Percentiles rank a stretch among this genome's conserved stretches.
These are phyloP conservation scores for Fusarium napiforme DNA, from an alignment of 2,329 filamentous ascomycete genomes.

Conservation along the genomic window DNA sequence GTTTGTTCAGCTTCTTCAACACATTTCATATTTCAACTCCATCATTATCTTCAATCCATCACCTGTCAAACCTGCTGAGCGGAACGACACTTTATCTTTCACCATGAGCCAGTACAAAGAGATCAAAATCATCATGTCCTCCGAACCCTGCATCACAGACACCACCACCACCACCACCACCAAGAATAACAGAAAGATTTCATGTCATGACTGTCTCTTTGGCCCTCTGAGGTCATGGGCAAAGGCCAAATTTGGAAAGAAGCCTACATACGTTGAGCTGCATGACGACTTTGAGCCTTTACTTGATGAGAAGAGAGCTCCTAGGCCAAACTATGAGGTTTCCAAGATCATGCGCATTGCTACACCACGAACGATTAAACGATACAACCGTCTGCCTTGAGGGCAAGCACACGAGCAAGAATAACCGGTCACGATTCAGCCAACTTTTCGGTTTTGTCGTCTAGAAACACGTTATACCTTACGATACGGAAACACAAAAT, in stretches of 20 bases:
- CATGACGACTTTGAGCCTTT: slow-evolving; percentile 41
- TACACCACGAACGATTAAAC: slow-evolving; percentile 53
- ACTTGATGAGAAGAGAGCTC: slow-evolving; percentile 19
- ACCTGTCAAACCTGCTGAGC: slow-evolving; percentile 8
- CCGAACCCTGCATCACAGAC: neutral
- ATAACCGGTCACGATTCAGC: neutral
- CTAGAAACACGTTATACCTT: neutral
- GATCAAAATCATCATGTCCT: slow-evolving; percentile 34
- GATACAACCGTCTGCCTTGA: slow-evolving; percentile 46
- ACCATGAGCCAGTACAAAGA: slow-evolving; percentile 25
- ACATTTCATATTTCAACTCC: neutral
- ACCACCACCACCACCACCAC: neutral
- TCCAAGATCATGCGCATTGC: slow-evolving; percentile 56
- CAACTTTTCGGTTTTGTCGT: too few species aligned
- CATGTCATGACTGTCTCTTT: slow-evolving; percentile 26
- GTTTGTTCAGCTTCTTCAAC: too few species aligned
- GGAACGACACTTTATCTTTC: neutral
- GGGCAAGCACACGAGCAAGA: neutral
- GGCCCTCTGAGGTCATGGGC: slow-evolving; percentile 28
- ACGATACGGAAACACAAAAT: neutral
- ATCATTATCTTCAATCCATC: neutral
- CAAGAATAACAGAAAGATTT: neutral
- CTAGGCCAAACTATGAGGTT: slow-evolving; percentile 55
- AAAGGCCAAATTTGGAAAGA: slow-evolving; percentile 4
- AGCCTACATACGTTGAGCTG: neutral